These are phyloP conservation scores for Penicillium lividum DNA, from an alignment of 495 filamentous ascomycete genomes.

Conservation along the genomic window DNA sequence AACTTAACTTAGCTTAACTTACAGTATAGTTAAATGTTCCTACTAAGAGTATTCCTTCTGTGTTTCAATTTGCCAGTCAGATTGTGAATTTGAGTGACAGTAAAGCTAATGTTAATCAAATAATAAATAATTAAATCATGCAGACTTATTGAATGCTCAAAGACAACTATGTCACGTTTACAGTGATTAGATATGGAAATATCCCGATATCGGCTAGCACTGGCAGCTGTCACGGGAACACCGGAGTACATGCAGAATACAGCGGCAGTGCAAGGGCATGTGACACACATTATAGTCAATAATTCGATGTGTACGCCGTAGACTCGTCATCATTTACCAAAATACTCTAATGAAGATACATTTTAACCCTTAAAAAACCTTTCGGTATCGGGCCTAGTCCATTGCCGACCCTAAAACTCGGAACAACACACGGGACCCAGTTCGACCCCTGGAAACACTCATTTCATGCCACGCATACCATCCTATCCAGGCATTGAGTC, in stretches of 20 bases:
- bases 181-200: no score
- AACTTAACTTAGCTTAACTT: not conserved
- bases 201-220: conserved; percentile 14
- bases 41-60: not conserved
- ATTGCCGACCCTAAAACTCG: not conserved
- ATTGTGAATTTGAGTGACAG: no score
- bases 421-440: not conserved
- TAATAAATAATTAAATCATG: no score
- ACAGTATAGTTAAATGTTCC: not conserved
- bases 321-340: no score
- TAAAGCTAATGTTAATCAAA: no score
- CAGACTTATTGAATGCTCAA: no score
- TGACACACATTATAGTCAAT: conserved; percentile 1
- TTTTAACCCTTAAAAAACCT: not conserved
- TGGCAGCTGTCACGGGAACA: conserved; percentile 7
- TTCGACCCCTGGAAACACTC: conserved; percentile 2
- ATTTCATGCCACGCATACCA: conserved; percentile 7
- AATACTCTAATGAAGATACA: no score
- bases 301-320: not conserved
- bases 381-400: conserved; percentile 3
- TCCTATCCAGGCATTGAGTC: not conserved
- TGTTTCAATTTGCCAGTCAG: not conserved
- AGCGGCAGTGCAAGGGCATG: conserved; percentile 4
- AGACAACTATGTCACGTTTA: no score
- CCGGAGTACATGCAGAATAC: conserved; percentile 13